These are phyloP conservation scores for Aspergillus tanneri DNA, from an alignment of 2,329 filamentous ascomycete genomes.

Conservation along the genomic window DNA sequence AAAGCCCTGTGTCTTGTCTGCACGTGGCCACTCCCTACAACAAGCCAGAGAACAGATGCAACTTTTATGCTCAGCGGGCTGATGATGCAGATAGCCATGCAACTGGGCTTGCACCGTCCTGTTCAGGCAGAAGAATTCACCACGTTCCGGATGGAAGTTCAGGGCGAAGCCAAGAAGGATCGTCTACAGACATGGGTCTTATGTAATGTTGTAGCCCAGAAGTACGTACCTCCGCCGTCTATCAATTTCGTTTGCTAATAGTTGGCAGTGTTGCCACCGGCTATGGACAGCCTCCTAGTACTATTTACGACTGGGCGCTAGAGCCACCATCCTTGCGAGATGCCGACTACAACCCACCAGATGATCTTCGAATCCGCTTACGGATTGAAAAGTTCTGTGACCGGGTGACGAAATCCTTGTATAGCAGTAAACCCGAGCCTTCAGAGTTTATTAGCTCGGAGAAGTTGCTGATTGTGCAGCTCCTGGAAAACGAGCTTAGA, in stretches of 20 bases:
- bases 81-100: slow-evolving; percentile 67
- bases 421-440: slow-evolving; percentile 56
- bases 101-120: slow-evolving; percentile 61
- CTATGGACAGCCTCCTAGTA: slow-evolving; percentile 63
- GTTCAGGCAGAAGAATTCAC: slow-evolving; percentile 59
- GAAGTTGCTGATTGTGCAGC: slow-evolving; percentile 44
- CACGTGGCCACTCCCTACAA: slow-evolving; percentile 63
- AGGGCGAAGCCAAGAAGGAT: slow-evolving; percentile 62
- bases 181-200: slow-evolving; percentile 64
- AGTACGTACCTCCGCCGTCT: slow-evolving; percentile 40
- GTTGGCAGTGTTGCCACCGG: slow-evolving; percentile 57
- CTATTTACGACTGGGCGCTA: slow-evolving; percentile 59
- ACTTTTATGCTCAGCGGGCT: slow-evolving; percentile 63
- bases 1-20: slow-evolving; percentile 63
- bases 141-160: slow-evolving; percentile 51
- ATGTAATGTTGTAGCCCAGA: slow-evolving; percentile 67
- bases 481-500: slow-evolving; percentile 46
- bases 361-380: slow-evolving; percentile 51
- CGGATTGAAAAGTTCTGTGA: slow-evolving; percentile 60
- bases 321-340: slow-evolving; percentile 45
- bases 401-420: slow-evolving; percentile 56
- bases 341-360: slow-evolving; percentile 49
- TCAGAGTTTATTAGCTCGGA: slow-evolving; percentile 48
- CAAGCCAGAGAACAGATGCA: slow-evolving; percentile 60
- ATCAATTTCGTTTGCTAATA: slow-evolving; percentile 18